Conservation (phyloP, 1,139 yeast genomes). For the Pichia sp. region DNA sequence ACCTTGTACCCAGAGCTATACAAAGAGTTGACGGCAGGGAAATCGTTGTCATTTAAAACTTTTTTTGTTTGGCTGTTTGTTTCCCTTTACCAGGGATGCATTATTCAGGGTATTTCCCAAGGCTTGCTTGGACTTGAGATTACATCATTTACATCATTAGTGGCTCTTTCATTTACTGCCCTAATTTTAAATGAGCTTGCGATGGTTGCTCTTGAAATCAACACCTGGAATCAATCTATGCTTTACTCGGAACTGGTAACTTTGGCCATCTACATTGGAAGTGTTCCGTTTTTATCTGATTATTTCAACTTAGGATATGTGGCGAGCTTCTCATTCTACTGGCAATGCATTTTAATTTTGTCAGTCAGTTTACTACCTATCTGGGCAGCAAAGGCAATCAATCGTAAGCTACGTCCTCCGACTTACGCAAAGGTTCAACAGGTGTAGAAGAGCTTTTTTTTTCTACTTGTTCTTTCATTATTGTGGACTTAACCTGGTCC, state of each 20-base stretch:
- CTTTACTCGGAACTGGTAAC: constrained; percentile 69
- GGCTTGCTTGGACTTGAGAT: constrained; percentile 59
- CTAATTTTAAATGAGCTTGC: constrained; percentile 78
- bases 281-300: constrained; percentile 78
- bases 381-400: constrained; percentile 74
- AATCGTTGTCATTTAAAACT: constrained; percentile 77
- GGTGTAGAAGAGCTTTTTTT: constrained; percentile 27
- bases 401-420: constrained; percentile 81
- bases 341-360: constrained; percentile 66
- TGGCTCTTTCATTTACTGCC: constrained; percentile 77
- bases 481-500: neutral
- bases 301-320: constrained; percentile 75
- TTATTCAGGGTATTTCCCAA: constrained; percentile 80
- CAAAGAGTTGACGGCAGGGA: constrained; percentile 85
- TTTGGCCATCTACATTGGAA: constrained; percentile 57
- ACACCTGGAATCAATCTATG: constrained; percentile 86
- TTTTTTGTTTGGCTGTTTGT: constrained; percentile 89
- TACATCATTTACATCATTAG: constrained; percentile 65
- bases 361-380: constrained; percentile 80
- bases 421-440: constrained; percentile 97
- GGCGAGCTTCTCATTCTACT: constrained; percentile 52
- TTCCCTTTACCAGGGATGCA: constrained; percentile 81
- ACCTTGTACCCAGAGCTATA: constrained; percentile 91
- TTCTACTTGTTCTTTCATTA: neutral
- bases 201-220: constrained; percentile 91